Conservation (phyloP, 805 yeast species). For the Metschnikowia proteae region DNA sequence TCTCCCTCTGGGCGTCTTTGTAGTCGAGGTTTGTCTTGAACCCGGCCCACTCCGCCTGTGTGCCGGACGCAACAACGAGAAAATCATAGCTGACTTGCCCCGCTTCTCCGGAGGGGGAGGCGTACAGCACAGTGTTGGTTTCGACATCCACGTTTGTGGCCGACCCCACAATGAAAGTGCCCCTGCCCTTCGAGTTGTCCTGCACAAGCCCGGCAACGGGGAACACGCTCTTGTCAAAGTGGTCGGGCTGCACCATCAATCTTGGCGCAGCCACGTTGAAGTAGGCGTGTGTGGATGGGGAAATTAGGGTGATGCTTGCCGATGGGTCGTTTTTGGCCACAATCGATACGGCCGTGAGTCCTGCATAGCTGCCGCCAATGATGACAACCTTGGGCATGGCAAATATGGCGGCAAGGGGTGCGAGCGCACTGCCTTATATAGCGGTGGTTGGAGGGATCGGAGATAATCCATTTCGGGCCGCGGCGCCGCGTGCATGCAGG, state of each 20-base stretch:
- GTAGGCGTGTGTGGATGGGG: slow-evolving; percentile 24
- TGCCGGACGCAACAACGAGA: slow-evolving; percentile 36
- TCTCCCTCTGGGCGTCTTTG: slow-evolving; percentile 15
- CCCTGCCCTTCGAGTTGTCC: slow-evolving; percentile 15
- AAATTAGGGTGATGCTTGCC: slow-evolving; percentile 22
- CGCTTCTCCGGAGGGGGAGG: slow-evolving; percentile 4
- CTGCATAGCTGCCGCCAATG: slow-evolving; percentile 39
- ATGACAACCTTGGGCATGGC: slow-evolving; percentile 23
- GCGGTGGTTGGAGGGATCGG: too few species aligned
- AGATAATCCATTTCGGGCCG: too few species aligned
- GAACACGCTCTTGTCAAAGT: slow-evolving; percentile 16
- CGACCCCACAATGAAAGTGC: slow-evolving; percentile 22
- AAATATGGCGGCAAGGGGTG: neutral
- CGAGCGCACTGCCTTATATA: too few species aligned
- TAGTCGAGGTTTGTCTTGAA: slow-evolving; percentile 24
- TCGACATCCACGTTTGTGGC: slow-evolving; percentile 28
- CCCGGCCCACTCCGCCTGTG: slow-evolving; percentile 19
- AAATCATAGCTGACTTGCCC: slow-evolving; percentile 24
- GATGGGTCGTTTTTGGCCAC: slow-evolving; percentile 10
- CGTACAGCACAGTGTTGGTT: slow-evolving; percentile 16
- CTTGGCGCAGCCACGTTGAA: slow-evolving; percentile 31
- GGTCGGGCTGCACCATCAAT: slow-evolving; percentile 25
- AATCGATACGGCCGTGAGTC: slow-evolving; percentile 24
- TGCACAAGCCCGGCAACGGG: slow-evolving; percentile 19
- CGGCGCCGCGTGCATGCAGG: too few species aligned